Conservation (phyloP, 768 basidiomycete species). For the Naematelia aurantialba region DNA sequence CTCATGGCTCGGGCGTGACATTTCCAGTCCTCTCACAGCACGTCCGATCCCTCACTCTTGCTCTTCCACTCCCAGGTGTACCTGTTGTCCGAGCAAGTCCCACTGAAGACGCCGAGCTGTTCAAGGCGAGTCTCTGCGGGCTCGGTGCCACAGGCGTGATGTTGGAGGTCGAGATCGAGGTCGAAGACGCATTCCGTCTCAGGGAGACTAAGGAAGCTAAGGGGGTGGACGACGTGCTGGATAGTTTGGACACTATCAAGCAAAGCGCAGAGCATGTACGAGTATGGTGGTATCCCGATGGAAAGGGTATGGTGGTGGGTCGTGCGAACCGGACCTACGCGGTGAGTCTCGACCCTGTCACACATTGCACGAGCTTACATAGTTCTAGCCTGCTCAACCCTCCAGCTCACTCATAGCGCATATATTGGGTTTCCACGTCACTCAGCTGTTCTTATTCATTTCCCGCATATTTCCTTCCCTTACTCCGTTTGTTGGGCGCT, state of each 20-base stretch:
- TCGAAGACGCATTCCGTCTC: slow-evolving; percentile 77
- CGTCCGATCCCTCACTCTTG: slow-evolving; percentile 68
- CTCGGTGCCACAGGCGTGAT: slow-evolving; percentile 88
- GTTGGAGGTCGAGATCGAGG: slow-evolving; percentile 67
- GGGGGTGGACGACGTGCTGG: slow-evolving; percentile 55
- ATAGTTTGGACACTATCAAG: slow-evolving; percentile 47
- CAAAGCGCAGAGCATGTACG: slow-evolving; percentile 78
- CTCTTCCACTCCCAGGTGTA: slow-evolving; percentile 66
- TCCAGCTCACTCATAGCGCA: slow-evolving; percentile 50
- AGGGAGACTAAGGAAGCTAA: slow-evolving; percentile 65
- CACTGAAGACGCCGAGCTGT: slow-evolving; percentile 66
- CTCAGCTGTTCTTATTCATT: slow-evolving; percentile 78
- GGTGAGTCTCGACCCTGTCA: slow-evolving; percentile 55
- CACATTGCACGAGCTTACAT: background rate
- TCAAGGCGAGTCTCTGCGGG: slow-evolving; percentile 84
- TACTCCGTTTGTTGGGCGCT: slow-evolving; percentile 59
- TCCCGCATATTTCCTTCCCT: slow-evolving; percentile 63
- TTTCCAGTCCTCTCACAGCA: slow-evolving; percentile 72
- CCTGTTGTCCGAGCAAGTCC: slow-evolving; percentile 63
- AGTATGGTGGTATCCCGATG: slow-evolving; percentile 91
- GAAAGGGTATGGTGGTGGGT: slow-evolving; percentile 67
- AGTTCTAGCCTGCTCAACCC: slow-evolving; percentile 32
- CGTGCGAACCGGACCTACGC: slow-evolving; percentile 70
- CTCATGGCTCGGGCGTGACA: slow-evolving; percentile 81
- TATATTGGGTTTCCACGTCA: slow-evolving; percentile 71